phyloP scores from a whole-genome alignment of 176 grass and related monocot genomes.

The Hordeum vulgare region MorexV3_pseudomolecules_assembly NC_058521.1:407696204-407696703 shows the following conservation, averaged over 20 bases:
- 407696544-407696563: background rate
- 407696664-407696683: slow-evolving; percentile 3
- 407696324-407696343: slow-evolving; percentile 4
- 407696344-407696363: background rate
- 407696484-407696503: background rate
- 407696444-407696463: slow-evolving; percentile 21
- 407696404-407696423: slow-evolving; percentile 27
- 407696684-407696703: background rate
- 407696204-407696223: slow-evolving; percentile 39
- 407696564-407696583: background rate
- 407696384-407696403: background rate
- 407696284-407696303: background rate
- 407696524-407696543: background rate
- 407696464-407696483: background rate
- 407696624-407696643: background rate
- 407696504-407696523: slow-evolving; percentile 21
- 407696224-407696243: background rate
- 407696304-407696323: slow-evolving; percentile 20
- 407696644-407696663: background rate
- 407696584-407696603: background rate
- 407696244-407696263: background rate
- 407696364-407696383: background rate
- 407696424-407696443: slow-evolving; percentile 8
- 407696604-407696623: slow-evolving; percentile 18
- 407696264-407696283: background rate